These are phyloP conservation scores for Magnusiomyces suaveolens DNA, from an alignment of 1,139 yeast genomes.

Conservation along the genomic window DNA sequence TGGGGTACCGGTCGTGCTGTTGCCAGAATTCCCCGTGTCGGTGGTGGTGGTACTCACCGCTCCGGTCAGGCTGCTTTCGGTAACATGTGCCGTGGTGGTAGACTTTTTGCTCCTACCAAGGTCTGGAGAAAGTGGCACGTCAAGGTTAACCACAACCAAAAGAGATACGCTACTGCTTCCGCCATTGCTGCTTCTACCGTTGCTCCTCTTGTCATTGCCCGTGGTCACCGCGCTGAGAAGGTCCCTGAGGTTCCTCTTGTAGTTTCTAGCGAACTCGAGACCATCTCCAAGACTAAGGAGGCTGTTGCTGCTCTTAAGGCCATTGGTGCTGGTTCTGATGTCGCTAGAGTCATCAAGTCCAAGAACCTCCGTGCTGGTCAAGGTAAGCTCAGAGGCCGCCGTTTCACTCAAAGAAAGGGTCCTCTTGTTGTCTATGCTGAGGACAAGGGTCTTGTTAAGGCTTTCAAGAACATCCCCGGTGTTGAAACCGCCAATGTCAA, in stretches of 20 bases:
- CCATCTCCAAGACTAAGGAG: slow-evolving; percentile 93
- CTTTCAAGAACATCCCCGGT: slow-evolving; percentile 99
- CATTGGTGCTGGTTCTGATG: slow-evolving; percentile 97
- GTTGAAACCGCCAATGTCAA: slow-evolving; percentile 93
- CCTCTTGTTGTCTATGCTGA: slow-evolving; percentile 97
- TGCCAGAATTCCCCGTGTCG: slow-evolving; percentile 99
- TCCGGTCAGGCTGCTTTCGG: slow-evolving; percentile 99
- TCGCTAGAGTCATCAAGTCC: slow-evolving; percentile 95
- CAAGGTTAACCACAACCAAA: slow-evolving; percentile 99
- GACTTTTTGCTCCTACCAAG: slow-evolving; percentile 99
- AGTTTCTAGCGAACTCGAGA: slow-evolving; percentile 87
- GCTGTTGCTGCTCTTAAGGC: slow-evolving; percentile 98
- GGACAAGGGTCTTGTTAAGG: slow-evolving; percentile 97
- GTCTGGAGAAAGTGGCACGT: slow-evolving; percentile 99
- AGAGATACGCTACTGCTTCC: slow-evolving; percentile 99
- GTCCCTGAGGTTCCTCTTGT: slow-evolving; percentile 98
- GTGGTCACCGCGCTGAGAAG: slow-evolving; percentile 99
- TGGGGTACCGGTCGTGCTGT: slow-evolving; percentile 99
- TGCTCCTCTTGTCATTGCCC: slow-evolving; percentile 96
- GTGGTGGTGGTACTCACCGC: slow-evolving; percentile 99
- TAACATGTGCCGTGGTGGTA: slow-evolving; percentile 99
- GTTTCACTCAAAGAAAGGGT: slow-evolving; percentile 99
- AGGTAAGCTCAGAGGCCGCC: slow-evolving; percentile 99
- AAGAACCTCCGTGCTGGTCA: slow-evolving; percentile 99
- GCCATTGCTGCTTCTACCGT: slow-evolving; percentile 99